These are phyloP conservation scores for Volvox reticuliferus DNA, from an alignment of 139 green algal genomes.

Conservation along the genomic window DNA sequence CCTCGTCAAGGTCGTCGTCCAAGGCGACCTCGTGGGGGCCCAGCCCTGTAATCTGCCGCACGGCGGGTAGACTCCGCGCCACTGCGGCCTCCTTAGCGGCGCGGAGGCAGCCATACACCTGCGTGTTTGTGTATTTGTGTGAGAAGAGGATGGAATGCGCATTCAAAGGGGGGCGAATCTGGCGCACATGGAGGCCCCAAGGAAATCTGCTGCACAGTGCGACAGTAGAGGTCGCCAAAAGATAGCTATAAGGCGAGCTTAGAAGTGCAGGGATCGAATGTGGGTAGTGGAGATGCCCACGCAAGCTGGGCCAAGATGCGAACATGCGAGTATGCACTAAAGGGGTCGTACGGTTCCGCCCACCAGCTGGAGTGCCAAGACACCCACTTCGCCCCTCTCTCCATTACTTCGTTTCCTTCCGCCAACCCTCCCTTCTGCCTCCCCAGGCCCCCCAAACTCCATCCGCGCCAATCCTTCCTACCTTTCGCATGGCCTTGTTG, in stretches of 20 bases:
- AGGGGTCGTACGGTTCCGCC: neutral
- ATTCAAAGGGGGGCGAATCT: too few relatives aligned
- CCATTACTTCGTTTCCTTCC: neutral
- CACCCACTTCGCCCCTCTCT: neutral
- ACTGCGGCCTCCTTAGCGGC: conserved; percentile 80
- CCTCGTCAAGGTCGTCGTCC: conserved; percentile 91
- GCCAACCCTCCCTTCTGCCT: too few relatives aligned
- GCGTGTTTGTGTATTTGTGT: neutral
- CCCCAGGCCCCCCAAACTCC: neutral
- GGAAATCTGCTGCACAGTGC: too few relatives aligned
- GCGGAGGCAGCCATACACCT: conserved; percentile 79
- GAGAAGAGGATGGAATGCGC: neutral
- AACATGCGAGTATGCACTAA: neutral
- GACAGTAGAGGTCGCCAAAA: too few relatives aligned
- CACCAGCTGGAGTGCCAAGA: neutral
- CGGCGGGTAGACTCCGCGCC: conserved; percentile 72
- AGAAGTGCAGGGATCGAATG: too few relatives aligned
- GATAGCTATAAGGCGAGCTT: too few relatives aligned
- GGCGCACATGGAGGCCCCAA: too few relatives aligned
- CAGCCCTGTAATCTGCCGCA: conserved; percentile 38
- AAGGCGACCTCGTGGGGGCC: conserved; percentile 68
- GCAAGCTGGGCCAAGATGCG: too few relatives aligned
- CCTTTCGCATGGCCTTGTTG: conserved; percentile 93
- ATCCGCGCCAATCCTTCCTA: neutral
- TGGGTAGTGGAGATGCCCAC: too few relatives aligned